Percentiles rank a stretch among this genome's conserved stretches.
These are phyloP conservation scores for Hanseniaspora mollemarum DNA, from an alignment of 805 yeast genomes.

Conservation along the genomic window DNA sequence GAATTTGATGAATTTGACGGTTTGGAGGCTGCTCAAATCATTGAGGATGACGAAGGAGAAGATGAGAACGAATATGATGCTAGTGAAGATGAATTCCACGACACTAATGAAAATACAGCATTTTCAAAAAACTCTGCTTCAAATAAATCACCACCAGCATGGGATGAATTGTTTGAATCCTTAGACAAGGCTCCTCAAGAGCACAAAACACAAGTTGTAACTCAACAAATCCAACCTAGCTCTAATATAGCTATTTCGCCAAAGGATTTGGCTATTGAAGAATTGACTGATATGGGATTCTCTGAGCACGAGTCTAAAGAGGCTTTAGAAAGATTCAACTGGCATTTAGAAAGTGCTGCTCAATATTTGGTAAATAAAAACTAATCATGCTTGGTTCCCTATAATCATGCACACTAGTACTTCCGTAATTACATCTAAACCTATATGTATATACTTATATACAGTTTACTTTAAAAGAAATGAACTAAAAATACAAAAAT, in stretches of 20 bases:
- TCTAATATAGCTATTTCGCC: constrained; percentile 36
- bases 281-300: constrained; percentile 85
- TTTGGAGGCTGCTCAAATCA: constrained; percentile 33
- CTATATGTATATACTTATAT: no score
- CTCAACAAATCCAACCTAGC: constrained; percentile 15
- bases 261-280: constrained; percentile 52
- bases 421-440: no score
- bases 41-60: constrained; percentile 27
- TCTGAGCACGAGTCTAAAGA: constrained; percentile 48
- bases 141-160: constrained; percentile 48
- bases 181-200: constrained; percentile 41
- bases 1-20: constrained; percentile 21
- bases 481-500: no score
- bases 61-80: constrained; percentile 24
- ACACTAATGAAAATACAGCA: background rate
- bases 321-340: constrained; percentile 58
- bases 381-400: no score
- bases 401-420: no score
- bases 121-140: background rate
- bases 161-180: constrained; percentile 91
- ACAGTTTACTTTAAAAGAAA: no score
- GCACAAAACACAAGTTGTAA: constrained; percentile 17
- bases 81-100: constrained; percentile 32
- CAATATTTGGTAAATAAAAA: constrained; percentile 39
- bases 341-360: constrained; percentile 80